phyloP scores from a whole-genome alignment of 1,284 basidiomycete genomes.

The Ustilago tritici region DNA sequence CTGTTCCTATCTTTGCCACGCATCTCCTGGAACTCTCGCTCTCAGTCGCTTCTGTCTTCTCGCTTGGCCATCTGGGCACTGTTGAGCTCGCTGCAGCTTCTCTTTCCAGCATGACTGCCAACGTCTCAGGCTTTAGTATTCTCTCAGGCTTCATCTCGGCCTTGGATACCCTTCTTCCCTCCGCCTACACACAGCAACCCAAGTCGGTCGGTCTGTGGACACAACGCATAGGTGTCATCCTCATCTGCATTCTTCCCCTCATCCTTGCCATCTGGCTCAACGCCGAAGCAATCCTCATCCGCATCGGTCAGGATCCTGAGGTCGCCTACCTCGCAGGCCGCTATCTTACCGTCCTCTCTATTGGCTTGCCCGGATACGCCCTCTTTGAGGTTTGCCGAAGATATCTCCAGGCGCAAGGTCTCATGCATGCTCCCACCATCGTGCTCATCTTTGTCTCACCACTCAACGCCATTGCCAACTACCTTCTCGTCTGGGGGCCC shows the following conservation, averaged over 20 bases:
- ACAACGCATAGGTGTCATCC: slow-evolving; percentile 80
- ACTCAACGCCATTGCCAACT: slow-evolving; percentile 85
- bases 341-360: slow-evolving; percentile 79
- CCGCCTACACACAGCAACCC: slow-evolving; percentile 88
- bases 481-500: slow-evolving; percentile 76
- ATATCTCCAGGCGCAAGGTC: slow-evolving; percentile 73
- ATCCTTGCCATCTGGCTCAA: slow-evolving; percentile 77
- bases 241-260: slow-evolving; percentile 66
- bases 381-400: slow-evolving; percentile 65
- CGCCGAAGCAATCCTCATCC: slow-evolving; percentile 81
- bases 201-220: slow-evolving; percentile 88
- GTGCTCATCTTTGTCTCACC: slow-evolving; percentile 87
- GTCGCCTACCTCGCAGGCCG: slow-evolving; percentile 82
- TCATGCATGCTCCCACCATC: slow-evolving; percentile 87
- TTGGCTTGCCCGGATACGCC: slow-evolving; percentile 89
- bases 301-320: slow-evolving; percentile 84
- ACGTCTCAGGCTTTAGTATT: slow-evolving; percentile 66
- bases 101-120: slow-evolving; percentile 66
- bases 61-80: slow-evolving; percentile 67
- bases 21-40: slow-evolving; percentile 66
- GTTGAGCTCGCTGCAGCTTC: slow-evolving; percentile 65
- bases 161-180: slow-evolving; percentile 87
- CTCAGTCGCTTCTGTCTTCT: slow-evolving; percentile 64
- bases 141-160: slow-evolving; percentile 80
- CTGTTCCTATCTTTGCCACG: slow-evolving; percentile 62